Evolutionary conservation across 768 basidiomycete genomes (phyloP), one percentile per base, ranked within the genome.

Genomic region (Leccinum olivaceopallidum): DNA sequence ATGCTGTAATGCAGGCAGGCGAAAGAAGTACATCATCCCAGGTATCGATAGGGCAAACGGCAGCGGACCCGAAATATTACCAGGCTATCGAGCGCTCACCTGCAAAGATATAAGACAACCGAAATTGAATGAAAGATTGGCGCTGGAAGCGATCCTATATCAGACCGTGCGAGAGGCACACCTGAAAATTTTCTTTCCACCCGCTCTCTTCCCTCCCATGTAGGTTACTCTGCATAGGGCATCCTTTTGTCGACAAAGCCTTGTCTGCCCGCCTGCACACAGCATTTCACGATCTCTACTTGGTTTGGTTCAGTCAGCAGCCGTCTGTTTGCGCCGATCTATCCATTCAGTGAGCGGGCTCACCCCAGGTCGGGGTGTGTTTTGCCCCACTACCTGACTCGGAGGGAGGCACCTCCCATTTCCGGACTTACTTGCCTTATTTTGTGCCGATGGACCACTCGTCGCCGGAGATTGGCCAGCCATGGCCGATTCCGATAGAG

Each of bases 1-100:
- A 55, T 36, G 57, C 18, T 53, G n/a, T 16, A 47, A 37, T 20
- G 20, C 5, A 47, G 57, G 65, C 49, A 65, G 56, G 62, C 50
- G 52, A 64, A 54, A 39, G 49, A 62, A 60, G 50, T 5, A 4
- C 28, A 5, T 50, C 51, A 36, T 65, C 34, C 54, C 42, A 51
- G 42, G 14, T 47, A 48, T 56, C 22, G 30, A 56, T 54, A 16
- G 14, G 36, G 18, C 7, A 42, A 39, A 42, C 18, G 18, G 7
- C 10, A n/a, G 42, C 10, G 42, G n/a, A 12, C n/a, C 42, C 42
- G n/a, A 44, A 44, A 10, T 1, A 1, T 44, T 44, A 44, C 10
- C 42, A 10, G 42, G 42, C 4, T 44, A 44, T 44, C 42, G n/a
- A n/a, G n/a, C 42, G 42, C n/a, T 44, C 42, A 44, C 3, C 10